These are phyloP conservation scores for Eucalyptus cloeziana DNA, from an alignment of 345 rosid species.

Conservation along the genomic window DNA sequence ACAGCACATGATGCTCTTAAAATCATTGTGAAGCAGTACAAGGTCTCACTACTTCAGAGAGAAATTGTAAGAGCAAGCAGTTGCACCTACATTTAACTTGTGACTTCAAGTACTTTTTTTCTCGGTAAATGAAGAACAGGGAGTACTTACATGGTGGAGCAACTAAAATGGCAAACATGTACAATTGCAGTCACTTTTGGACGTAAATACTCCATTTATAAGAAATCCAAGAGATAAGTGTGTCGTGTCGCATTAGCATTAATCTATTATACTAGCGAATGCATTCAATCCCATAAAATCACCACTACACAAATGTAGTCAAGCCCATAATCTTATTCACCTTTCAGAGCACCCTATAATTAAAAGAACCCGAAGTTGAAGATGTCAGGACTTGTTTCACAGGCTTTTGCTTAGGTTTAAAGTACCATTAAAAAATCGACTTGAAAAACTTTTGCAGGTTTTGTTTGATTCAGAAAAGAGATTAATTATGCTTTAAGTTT, in stretches of 20 bases:
- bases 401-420: too few relatives aligned
- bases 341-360: too few relatives aligned
- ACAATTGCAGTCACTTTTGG: too few relatives aligned
- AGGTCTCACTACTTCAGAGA: not conserved
- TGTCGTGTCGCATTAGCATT: rapidly evolving
- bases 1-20: not conserved
- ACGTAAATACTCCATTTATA: too few relatives aligned
- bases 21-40: not conserved
- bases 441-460: not conserved
- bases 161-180: not conserved
- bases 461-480: not conserved
- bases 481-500: not conserved
- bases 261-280: too few relatives aligned
- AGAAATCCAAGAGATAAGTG: too few relatives aligned
- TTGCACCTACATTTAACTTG: not conserved
- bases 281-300: too few relatives aligned
- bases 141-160: not conserved
- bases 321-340: too few relatives aligned
- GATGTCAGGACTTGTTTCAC: too few relatives aligned
- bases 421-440: too few relatives aligned
- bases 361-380: too few relatives aligned
- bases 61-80: not conserved
- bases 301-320: too few relatives aligned
- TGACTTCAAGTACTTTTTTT: not conserved
- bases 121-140: not conserved